These are phyloP conservation scores for Vicia sativa DNA, from an alignment of 306 rosid genomes.

Conservation along the genomic window DNA sequence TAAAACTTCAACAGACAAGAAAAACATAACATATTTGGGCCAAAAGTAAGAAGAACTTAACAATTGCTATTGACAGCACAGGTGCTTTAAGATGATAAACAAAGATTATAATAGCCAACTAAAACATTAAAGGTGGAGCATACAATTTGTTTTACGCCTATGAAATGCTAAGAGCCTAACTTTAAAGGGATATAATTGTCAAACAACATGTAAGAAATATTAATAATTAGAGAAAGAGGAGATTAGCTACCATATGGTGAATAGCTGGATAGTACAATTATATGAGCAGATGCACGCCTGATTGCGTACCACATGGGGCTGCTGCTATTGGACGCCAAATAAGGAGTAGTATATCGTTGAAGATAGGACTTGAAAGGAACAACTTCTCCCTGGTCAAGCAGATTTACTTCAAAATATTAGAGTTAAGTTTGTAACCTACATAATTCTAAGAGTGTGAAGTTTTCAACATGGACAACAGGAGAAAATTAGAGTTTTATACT, in stretches of 20 bases:
- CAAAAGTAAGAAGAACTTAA: no score
- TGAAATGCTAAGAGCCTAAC: slow-evolving; percentile 12
- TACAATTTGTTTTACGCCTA: not conserved
- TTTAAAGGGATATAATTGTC: slow-evolving; percentile 2
- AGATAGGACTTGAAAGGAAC: slow-evolving; percentile 80
- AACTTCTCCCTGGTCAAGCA: slow-evolving; percentile 71
- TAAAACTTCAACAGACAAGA: no score
- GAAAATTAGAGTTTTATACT: slow-evolving; percentile 16
- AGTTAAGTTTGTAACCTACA: slow-evolving; percentile 22
- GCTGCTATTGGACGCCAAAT: slow-evolving; percentile 78
- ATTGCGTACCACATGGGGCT: slow-evolving; percentile 95
- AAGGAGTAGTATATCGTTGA: slow-evolving; percentile 76
- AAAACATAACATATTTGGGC: no score
- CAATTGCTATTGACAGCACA: no score
- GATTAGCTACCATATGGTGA: slow-evolving; percentile 80
- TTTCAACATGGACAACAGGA: slow-evolving; percentile 22
- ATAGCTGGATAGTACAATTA: slow-evolving; percentile 88
- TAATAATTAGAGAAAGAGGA: slow-evolving; percentile 26
- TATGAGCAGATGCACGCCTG: slow-evolving; percentile 95
- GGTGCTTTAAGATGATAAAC: not conserved
- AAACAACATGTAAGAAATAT: slow-evolving; percentile 14
- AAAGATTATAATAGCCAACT: not conserved
- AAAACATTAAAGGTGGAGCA: not conserved
- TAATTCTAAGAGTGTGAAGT: slow-evolving; percentile 1
- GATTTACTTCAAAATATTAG: slow-evolving; percentile 27